These are phyloP conservation scores for Babesia gibsoni DNA, from an alignment of 169 alveolate genomes.

Conservation along the genomic window DNA sequence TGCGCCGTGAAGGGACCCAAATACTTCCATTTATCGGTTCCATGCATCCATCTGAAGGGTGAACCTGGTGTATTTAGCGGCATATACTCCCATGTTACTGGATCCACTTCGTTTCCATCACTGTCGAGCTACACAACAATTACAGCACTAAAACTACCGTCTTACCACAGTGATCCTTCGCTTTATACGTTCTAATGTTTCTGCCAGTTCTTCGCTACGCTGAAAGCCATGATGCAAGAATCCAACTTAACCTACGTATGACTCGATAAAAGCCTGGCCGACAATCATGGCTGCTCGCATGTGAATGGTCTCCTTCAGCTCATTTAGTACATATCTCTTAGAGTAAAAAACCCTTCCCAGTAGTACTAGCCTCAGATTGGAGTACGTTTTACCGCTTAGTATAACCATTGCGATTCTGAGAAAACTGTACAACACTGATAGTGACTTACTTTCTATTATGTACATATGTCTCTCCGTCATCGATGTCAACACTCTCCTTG, in stretches of 20 bases:
- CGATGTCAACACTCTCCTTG: background rate
- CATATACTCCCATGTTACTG: slow-evolving; percentile 52
- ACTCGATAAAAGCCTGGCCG: slow-evolving; percentile 61
- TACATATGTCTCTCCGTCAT: slow-evolving; percentile 21
- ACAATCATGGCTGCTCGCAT: slow-evolving; percentile 50
- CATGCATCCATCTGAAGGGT: slow-evolving; percentile 63
- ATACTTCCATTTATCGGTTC: slow-evolving; percentile 51
- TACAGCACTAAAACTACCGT: too few relatives aligned
- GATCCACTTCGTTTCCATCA: slow-evolving; percentile 52
- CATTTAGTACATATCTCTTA: slow-evolving; percentile 25
- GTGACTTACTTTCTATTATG: slow-evolving; percentile 39
- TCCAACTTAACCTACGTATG: slow-evolving; percentile 22
- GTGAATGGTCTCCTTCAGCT: slow-evolving; percentile 24
- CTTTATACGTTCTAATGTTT: slow-evolving; percentile 15
- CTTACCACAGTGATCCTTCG: slow-evolving; percentile 44
- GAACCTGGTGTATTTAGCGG: slow-evolving; percentile 40
- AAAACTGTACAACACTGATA: background rate
- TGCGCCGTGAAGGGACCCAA: slow-evolving; percentile 54
- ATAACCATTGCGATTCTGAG: slow-evolving; percentile 40
- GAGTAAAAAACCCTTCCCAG: slow-evolving; percentile 59
- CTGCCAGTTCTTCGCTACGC: slow-evolving; percentile 4
- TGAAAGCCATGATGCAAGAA: background rate
- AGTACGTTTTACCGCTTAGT: slow-evolving; percentile 18
- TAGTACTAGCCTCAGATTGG: slow-evolving; percentile 51
- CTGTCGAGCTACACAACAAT: slow-evolving; percentile 25